Conservation (phyloP, 257 asterid genomes). For the Gentiana macrophylla region DNA sequence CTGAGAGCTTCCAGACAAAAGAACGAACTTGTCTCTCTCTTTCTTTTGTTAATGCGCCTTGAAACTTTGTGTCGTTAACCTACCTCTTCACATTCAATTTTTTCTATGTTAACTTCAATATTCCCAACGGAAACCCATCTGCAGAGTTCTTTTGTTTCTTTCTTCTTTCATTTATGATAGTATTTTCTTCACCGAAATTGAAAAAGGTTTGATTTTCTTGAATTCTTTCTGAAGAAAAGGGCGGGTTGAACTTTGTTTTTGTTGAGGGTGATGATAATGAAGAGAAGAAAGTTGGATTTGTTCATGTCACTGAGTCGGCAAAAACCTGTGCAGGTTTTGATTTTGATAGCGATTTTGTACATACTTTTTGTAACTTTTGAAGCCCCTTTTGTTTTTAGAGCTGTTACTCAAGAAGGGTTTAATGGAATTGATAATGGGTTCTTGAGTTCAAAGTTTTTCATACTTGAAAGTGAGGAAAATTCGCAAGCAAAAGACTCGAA, state of each 20-base stretch:
- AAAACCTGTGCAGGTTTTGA: conserved; percentile 47
- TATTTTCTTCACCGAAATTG: conserved; percentile 7
- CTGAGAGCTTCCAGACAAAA: conserved; percentile 5
- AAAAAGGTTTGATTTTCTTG: background rate
- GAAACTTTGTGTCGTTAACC: conserved; percentile 16
- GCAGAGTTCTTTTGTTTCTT: conserved; percentile 5
- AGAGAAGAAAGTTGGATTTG: conserved; percentile 45
- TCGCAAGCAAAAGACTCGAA: conserved; percentile 53
- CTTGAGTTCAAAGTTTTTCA: conserved; percentile 41
- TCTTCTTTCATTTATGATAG: background rate
- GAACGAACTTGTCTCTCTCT: background rate
- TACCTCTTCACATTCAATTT: conserved; percentile 8
- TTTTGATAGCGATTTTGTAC: conserved; percentile 44
- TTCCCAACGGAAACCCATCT: background rate
- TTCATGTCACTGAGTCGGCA: conserved; percentile 51
- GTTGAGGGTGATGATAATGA: conserved; percentile 56
- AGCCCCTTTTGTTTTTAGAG: conserved; percentile 64
- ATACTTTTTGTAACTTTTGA: conserved; percentile 53
- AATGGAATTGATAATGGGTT: conserved; percentile 29
- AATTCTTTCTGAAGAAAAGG: background rate
- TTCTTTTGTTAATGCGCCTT: background rate
- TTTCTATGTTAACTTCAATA: background rate
- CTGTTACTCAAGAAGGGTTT: conserved; percentile 32
- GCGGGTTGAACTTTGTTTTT: background rate
- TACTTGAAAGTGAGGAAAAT: conserved; percentile 64